phyloP scores from a whole-genome alignment of 768 basidiomycete genomes.

The Naganishia friedmannii region DNA sequence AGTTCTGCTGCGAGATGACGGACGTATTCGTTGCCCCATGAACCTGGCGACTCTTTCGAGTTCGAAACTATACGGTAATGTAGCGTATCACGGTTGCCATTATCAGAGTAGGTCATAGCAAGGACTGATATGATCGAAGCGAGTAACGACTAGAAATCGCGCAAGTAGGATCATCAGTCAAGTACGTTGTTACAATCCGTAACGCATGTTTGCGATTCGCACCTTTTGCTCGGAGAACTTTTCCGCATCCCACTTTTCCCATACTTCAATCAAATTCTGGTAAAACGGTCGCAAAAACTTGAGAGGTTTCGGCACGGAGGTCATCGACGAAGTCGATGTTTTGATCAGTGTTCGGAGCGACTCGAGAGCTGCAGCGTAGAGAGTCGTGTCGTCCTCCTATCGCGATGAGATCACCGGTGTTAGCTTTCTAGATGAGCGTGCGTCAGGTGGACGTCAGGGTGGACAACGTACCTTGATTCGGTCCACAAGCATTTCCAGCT shows the following conservation, averaged over 20 bases:
- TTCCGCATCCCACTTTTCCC: slow-evolving; percentile 68
- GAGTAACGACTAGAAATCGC: slow-evolving; percentile 68
- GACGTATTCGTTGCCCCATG: slow-evolving; percentile 99
- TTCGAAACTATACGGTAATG: slow-evolving; percentile 83
- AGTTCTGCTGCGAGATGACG: slow-evolving; percentile 94
- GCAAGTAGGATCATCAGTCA: not conserved
- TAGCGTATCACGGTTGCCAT: slow-evolving; percentile 90
- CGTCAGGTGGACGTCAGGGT: too few relatives aligned
- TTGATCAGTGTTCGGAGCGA: slow-evolving; percentile 87
- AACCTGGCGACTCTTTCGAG: slow-evolving; percentile 70
- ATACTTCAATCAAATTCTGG: slow-evolving; percentile 75
- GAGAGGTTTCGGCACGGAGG: slow-evolving; percentile 95
- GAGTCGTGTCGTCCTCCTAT: slow-evolving; percentile 79
- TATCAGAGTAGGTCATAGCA: slow-evolving; percentile 99
- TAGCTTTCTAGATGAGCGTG: not conserved
- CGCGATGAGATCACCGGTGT: not conserved
- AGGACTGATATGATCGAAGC: slow-evolving; percentile 96
- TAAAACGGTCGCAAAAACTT: slow-evolving; percentile 97
- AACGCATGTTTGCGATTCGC: slow-evolving; percentile 18
- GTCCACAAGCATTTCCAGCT: slow-evolving; percentile 95
- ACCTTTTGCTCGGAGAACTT: slow-evolving; percentile 59
- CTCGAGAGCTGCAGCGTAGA: slow-evolving; percentile 88
- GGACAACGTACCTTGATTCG: slow-evolving; percentile 69
- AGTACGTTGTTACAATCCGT: not conserved
- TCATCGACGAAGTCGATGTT: slow-evolving; percentile 98